Evolutionary conservation across 2,329 filamentous ascomycete species (phyloP).

Genomic region (Lasiodiplodia sp.): DNA sequence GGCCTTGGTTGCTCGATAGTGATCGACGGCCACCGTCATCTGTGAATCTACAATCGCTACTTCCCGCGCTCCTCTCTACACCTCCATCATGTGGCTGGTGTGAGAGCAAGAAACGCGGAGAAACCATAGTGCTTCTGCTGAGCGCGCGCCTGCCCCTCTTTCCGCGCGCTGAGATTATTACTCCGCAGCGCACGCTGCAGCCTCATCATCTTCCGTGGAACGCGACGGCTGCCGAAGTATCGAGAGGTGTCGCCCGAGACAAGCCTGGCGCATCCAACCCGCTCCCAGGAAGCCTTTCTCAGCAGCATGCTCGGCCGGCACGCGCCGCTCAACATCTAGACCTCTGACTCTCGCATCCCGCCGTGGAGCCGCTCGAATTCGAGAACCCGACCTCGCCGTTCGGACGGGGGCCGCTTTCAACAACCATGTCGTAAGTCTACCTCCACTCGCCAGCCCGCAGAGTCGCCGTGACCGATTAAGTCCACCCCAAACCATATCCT

Average conservation of each 20-base stretch:
- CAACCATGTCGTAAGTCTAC: constrained; percentile 29
- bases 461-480: constrained; percentile 17
- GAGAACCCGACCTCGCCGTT: constrained; percentile 6
- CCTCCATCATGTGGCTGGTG: constrained; percentile 19
- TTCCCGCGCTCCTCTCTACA: constrained; percentile 8
- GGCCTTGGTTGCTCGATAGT: constrained; percentile 24
- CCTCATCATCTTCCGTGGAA: constrained; percentile 26
- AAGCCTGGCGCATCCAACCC: constrained; percentile 3
- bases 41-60: constrained; percentile 27
- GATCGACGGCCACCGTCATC: constrained; percentile 25
- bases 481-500: background rate
- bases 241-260: constrained; percentile 25
- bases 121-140: constrained; percentile 12
- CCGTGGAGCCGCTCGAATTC: constrained; percentile 20
- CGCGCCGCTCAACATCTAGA: constrained; percentile 22
- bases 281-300: background rate
- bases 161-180: constrained; percentile 24
- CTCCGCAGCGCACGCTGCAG: constrained; percentile 27
- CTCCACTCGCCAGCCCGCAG: constrained; percentile 11
- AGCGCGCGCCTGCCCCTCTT: constrained; percentile 16
- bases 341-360: constrained; percentile 13
- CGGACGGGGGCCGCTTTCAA: constrained; percentile 18
- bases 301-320: constrained; percentile 19
- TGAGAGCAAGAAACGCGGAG: constrained; percentile 11
- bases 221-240: constrained; percentile 25